Conservation (phyloP, 192 early-diverging fungal species). For the Umbelopsis vinacea region DNA sequence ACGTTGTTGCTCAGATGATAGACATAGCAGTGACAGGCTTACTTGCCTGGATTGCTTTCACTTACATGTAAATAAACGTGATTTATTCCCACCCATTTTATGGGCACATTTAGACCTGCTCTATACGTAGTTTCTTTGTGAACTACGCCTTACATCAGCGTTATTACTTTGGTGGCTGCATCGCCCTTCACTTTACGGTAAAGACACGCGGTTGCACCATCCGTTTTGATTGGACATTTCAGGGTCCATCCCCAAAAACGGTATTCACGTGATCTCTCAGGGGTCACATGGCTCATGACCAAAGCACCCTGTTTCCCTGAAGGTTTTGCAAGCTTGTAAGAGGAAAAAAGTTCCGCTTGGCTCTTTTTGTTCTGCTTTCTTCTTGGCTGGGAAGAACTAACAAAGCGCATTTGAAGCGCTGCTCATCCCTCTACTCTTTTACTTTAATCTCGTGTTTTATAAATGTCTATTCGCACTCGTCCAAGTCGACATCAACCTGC, state of each 20-base stretch:
- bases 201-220: background rate
- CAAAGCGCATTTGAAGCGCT: background rate
- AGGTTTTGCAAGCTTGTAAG: no score
- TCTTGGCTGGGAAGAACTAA: background rate
- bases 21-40: constrained; percentile 50
- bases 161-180: no score
- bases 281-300: constrained; percentile 13
- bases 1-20: constrained; percentile 52
- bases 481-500: constrained; percentile 5
- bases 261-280: background rate
- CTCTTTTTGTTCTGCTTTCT: constrained; percentile 1
- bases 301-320: background rate
- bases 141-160: no score
- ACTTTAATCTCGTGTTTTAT: background rate
- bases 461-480: constrained; percentile 12
- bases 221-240: constrained; percentile 11
- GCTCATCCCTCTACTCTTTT: background rate
- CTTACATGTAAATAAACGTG: background rate
- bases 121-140: no score
- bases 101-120: no score
- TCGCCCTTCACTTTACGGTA: no score
- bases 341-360: constrained; percentile 15
- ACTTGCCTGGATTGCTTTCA: constrained; percentile 53
- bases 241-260: constrained; percentile 4
- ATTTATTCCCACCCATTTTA: no score